phyloP scores from a whole-genome alignment of 352 stramenopile genomes.

The Phytophthora capsici region DNA sequence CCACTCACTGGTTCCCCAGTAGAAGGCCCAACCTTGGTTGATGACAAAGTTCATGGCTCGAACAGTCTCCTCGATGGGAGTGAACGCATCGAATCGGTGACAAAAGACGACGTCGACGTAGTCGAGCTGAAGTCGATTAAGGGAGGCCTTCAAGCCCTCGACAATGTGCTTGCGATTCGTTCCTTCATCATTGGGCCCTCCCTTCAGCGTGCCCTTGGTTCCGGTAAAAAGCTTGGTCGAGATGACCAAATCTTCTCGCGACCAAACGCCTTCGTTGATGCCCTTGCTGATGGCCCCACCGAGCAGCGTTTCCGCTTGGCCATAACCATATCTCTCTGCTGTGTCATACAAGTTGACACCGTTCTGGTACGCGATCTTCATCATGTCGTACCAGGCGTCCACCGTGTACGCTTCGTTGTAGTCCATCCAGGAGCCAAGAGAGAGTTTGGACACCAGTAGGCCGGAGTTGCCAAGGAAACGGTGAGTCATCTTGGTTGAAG shows the following conservation, averaged over 20 bases:
- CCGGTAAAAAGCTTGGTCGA: constrained; percentile 10
- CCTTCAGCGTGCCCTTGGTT: constrained; percentile 3
- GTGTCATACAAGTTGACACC: constrained; percentile 10
- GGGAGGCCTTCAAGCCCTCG: constrained; percentile 5
- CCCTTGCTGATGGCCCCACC: constrained; percentile 8
- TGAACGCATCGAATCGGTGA: constrained; percentile 8
- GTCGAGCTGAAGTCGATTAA: neutral
- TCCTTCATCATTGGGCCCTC: constrained; percentile 8
- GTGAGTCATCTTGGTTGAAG: constrained; percentile 2
- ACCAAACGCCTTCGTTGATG: neutral
- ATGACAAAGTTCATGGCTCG: constrained; percentile 11
- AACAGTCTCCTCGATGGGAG: constrained; percentile 32
- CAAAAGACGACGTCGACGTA: constrained; percentile 10
- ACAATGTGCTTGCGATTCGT: constrained; percentile 5
- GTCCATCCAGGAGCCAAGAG: constrained; percentile 7
- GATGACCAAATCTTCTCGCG: constrained; percentile 4
- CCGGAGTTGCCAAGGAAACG: constrained; percentile 7
- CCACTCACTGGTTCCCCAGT: constrained; percentile 10
- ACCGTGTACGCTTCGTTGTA: constrained; percentile 11
- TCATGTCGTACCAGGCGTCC: constrained; percentile 10
- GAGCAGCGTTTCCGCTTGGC: constrained; percentile 3
- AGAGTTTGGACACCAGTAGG: constrained; percentile 3
- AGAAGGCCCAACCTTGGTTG: constrained; percentile 12
- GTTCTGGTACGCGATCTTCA: constrained; percentile 8
- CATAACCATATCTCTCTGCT: constrained; percentile 8